These are phyloP conservation scores for Zygosaccharomyces rouxii DNA, from an alignment of 805 yeast genomes.

Conservation along the genomic window DNA sequence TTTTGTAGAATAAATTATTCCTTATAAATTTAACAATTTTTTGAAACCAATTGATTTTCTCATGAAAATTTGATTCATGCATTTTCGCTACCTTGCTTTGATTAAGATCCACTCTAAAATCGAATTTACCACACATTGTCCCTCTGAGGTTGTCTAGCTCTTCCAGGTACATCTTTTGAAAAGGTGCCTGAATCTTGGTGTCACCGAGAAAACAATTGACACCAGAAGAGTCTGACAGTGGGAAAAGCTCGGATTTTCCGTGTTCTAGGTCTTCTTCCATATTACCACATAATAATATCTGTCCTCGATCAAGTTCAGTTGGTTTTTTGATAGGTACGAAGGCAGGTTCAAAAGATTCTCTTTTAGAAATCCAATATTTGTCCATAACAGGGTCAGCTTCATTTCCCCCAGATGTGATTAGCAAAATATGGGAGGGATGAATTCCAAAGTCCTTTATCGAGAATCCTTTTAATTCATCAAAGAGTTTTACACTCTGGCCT, in stretches of 20 bases:
- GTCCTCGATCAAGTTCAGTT: too few relatives aligned
- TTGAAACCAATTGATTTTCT: conserved; percentile 3
- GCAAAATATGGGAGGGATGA: conserved; percentile 23
- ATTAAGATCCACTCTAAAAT: conserved; percentile 25
- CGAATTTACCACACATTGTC: conserved; percentile 16
- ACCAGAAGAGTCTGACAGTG: conserved; percentile 31
- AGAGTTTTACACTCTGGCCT: conserved; percentile 44
- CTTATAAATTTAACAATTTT: conserved; percentile 9
- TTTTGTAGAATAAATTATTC: conserved; percentile 16
- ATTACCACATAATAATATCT: not conserved
- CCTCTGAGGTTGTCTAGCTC: too few relatives aligned
- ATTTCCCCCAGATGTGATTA: conserved; percentile 30
- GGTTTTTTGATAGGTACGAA: too few relatives aligned
- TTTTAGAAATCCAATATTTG: conserved; percentile 40
- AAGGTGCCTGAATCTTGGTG: too few relatives aligned
- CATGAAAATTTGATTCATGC: conserved; percentile 11
- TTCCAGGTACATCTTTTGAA: conserved; percentile 15
- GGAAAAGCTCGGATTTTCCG: conserved; percentile 15
- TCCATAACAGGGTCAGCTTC: conserved; percentile 30
- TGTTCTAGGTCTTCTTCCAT: conserved; percentile 14
- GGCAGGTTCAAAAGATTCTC: too few relatives aligned
- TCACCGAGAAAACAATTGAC: conserved; percentile 24
- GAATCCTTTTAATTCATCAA: conserved; percentile 31
- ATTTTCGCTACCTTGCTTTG: conserved; percentile 23
- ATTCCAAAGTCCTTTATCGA: conserved; percentile 19